Evolutionary conservation across 257 asterid species (phyloP).

Genomic region (Solanum sitiens): DNA sequence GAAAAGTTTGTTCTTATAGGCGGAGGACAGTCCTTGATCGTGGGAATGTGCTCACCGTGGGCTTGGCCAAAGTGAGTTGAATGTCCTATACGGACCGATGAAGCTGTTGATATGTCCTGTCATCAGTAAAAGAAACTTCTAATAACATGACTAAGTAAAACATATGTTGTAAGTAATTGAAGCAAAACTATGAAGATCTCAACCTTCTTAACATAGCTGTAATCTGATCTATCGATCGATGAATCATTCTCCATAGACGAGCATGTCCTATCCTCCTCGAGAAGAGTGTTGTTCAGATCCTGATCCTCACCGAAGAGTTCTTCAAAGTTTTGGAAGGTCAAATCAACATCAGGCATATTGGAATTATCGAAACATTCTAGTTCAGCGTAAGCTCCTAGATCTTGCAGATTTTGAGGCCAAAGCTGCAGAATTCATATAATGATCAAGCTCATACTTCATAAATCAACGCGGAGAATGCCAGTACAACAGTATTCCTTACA

Average conservation of each 20-base stretch:
- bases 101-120: slow-evolving; percentile 24
- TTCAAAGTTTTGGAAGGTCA: slow-evolving; percentile 69
- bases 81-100: slow-evolving; percentile 7
- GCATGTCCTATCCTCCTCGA: slow-evolving; percentile 8
- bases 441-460: background rate
- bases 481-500: background rate
- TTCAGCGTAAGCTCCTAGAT: slow-evolving; percentile 61
- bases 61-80: background rate
- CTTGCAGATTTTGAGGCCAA: slow-evolving; percentile 88
- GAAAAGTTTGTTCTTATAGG: background rate
- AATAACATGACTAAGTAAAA: background rate
- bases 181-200: background rate
- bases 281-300: background rate
- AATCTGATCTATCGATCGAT: slow-evolving; percentile 13
- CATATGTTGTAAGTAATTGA: background rate
- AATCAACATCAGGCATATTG: slow-evolving; percentile 71
- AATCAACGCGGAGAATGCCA: background rate
- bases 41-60: background rate
- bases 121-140: background rate
- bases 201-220: slow-evolving; percentile 9
- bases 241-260: slow-evolving; percentile 23
- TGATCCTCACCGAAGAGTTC: slow-evolving; percentile 48
- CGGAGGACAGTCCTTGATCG: background rate
- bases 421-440: slow-evolving; percentile 32
- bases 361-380: slow-evolving; percentile 37